These are phyloP conservation scores for Phylloporus sp. DNA, from an alignment of 768 basidiomycete genomes.

Conservation along the genomic window DNA sequence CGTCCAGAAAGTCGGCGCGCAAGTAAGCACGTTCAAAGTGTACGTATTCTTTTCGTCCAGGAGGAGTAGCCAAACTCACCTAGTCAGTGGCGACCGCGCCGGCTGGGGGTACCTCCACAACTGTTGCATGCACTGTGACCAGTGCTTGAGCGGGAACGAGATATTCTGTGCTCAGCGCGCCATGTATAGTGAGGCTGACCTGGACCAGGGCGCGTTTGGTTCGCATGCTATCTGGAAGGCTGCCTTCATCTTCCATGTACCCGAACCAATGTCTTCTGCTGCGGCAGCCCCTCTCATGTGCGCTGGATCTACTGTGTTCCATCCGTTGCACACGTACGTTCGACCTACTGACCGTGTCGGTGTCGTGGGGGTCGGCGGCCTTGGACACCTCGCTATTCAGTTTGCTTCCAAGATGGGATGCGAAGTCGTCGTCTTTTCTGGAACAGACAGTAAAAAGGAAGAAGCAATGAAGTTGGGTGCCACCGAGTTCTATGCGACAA, in stretches of 20 bases:
- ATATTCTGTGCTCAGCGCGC: conserved; percentile 22
- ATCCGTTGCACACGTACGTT: conserved; percentile 23
- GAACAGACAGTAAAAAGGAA: conserved; percentile 30
- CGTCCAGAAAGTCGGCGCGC: conserved; percentile 29
- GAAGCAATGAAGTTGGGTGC: conserved; percentile 33
- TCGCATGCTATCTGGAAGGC: conserved; percentile 34
- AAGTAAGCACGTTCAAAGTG: conserved; percentile 32
- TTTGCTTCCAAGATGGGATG: conserved; percentile 39
- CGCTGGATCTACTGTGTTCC: conserved; percentile 33
- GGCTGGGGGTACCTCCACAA: conserved; percentile 35
- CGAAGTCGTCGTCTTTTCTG: conserved; percentile 34
- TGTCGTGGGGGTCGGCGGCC: conserved; percentile 33
- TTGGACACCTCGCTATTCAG: conserved; percentile 37
- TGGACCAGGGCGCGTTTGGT: conserved; percentile 34
- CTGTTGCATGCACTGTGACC: conserved; percentile 30
- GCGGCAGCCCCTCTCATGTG: conserved; percentile 36
- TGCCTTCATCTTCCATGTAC: conserved; percentile 33
- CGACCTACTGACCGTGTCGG: conserved; percentile 32
- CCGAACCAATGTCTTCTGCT: conserved; percentile 27
- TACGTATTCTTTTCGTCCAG: conserved; percentile 16
- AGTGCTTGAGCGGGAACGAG: conserved; percentile 33
- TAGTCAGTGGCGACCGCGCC: conserved; percentile 31
- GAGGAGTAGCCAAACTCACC: neutral
- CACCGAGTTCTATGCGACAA: conserved; percentile 33
- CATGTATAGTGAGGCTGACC: conserved; percentile 23